Evolutionary conservation across 2,329 filamentous ascomycete genomes (phyloP).

Genomic region (Chaetomiaceae sp.): DNA sequence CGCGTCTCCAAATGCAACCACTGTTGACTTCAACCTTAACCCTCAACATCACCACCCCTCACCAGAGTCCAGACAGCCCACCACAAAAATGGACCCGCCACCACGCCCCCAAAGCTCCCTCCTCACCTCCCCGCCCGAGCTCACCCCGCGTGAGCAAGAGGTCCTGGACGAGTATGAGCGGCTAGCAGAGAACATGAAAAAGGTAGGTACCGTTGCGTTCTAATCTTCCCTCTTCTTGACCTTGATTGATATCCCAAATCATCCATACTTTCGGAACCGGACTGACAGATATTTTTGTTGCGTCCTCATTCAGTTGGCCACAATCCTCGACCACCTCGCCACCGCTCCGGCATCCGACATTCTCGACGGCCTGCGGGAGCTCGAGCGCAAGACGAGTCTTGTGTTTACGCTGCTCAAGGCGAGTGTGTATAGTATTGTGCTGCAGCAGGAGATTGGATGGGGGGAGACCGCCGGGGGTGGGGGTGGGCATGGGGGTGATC

Average conservation of each 20-base stretch:
- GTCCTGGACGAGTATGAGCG: conserved; percentile 91
- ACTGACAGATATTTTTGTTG: neutral
- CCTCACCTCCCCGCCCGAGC: conserved; percentile 45
- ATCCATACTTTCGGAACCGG: neutral
- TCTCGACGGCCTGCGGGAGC: conserved; percentile 75
- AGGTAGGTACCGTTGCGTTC: conserved; percentile 33
- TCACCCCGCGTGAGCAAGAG: conserved; percentile 84
- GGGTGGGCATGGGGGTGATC: neutral
- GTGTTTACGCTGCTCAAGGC: conserved; percentile 96
- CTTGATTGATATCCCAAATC: neutral
- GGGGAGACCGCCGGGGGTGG: conserved; percentile 33
- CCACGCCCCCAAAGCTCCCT: conserved; percentile 18
- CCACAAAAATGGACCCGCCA: conserved; percentile 24
- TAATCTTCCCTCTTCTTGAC: neutral
- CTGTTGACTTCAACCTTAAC: neutral
- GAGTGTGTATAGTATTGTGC: conserved; percentile 95
- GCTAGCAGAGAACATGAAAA: conserved; percentile 85
- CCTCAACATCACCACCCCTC: neutral
- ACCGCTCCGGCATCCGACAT: conserved; percentile 74
- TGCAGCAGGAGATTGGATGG: conserved; percentile 92
- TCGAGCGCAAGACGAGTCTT: conserved; percentile 91
- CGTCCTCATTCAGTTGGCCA: conserved; percentile 46
- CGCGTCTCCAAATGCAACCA: conserved; percentile 4
- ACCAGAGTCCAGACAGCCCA: neutral
- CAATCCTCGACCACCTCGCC: conserved; percentile 58